Conservation (phyloP, 768 basidiomycete genomes). For the Mycena venus region DNA sequence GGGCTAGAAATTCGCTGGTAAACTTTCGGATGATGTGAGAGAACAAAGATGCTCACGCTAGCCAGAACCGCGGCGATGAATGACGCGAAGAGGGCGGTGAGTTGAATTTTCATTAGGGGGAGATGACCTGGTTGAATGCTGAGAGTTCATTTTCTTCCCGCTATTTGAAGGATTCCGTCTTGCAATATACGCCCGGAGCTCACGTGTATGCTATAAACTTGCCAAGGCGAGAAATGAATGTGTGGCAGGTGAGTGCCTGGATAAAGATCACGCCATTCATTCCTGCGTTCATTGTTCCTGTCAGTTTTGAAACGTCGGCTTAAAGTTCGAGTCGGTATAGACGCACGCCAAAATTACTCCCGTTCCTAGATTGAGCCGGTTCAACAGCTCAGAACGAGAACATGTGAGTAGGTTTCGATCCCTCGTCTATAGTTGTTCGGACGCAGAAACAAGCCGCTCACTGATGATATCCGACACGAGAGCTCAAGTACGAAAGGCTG, state of each 20-base stretch:
- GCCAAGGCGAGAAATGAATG: constrained; percentile 1
- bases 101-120: neutral
- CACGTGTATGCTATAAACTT: neutral
- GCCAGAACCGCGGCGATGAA: neutral
- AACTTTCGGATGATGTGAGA: neutral
- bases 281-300: neutral
- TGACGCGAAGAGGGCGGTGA: neutral
- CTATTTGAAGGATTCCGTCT: neutral
- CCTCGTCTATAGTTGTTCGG: neutral
- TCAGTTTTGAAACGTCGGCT: neutral
- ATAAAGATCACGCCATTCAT: neutral
- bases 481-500: constrained; percentile 2
- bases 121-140: neutral
- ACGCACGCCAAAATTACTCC: constrained; percentile 1
- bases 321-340: neutral
- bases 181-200: neutral
- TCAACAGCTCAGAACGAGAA: neutral
- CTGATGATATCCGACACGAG: neutral
- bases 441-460: neutral
- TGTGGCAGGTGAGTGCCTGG: constrained; percentile 4
- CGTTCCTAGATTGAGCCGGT: constrained; percentile 3
- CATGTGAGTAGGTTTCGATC: neutral
- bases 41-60: neutral
- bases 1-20: neutral
- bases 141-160: neutral